Conservation (phyloP, 2,329 filamentous ascomycete genomes). For the Nemania sp. region DNA sequence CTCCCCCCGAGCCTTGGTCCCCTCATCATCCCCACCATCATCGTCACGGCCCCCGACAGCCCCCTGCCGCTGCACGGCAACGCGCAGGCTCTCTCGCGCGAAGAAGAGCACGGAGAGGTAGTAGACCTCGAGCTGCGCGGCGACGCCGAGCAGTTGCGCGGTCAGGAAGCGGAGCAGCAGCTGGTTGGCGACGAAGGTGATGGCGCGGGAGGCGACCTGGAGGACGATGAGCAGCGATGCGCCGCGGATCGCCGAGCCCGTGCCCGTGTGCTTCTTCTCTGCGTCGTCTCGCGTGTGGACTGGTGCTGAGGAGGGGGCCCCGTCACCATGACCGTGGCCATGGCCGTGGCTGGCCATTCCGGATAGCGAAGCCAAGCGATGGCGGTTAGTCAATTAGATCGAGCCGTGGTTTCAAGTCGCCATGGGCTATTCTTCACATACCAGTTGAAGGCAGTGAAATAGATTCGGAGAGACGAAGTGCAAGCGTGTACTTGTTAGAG, state of each 20-base stretch:
- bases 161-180: slow-evolving; percentile 85
- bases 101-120: slow-evolving; percentile 95
- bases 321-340: not conserved
- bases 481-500: too few species aligned
- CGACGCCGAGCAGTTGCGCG: slow-evolving; percentile 80
- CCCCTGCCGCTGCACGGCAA: slow-evolving; percentile 83
- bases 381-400: too few species aligned
- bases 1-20: not conserved
- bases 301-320: not conserved
- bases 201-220: slow-evolving; percentile 81
- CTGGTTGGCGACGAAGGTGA: slow-evolving; percentile 93
- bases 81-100: slow-evolving; percentile 84
- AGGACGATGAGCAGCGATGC: slow-evolving; percentile 86
- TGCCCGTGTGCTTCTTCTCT: slow-evolving; percentile 13
- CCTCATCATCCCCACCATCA: not conserved
- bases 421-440: too few species aligned
- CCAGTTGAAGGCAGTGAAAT: too few species aligned
- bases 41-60: not conserved
- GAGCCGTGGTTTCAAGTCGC: too few species aligned
- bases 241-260: slow-evolving; percentile 60
- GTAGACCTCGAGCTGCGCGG: slow-evolving; percentile 90
- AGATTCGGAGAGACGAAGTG: too few species aligned
- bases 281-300: not conserved
- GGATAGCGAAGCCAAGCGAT: not conserved
- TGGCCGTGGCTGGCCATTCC: not conserved